These are phyloP conservation scores for Fremontodendron californicum DNA, from an alignment of 345 rosid species.

Conservation along the genomic window DNA sequence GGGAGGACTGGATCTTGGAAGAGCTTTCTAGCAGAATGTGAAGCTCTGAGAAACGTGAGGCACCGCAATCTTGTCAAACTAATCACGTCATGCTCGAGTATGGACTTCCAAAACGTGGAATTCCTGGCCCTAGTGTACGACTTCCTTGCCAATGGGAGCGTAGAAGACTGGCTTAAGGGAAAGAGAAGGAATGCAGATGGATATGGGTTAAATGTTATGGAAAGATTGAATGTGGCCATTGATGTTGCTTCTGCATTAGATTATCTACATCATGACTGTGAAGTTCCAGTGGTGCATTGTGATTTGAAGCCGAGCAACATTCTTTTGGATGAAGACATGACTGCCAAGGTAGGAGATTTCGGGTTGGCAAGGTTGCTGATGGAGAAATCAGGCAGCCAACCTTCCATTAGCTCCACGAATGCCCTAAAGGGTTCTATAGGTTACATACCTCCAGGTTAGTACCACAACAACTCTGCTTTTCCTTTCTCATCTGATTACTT, in stretches of 20 bases:
- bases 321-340: conserved; percentile 43
- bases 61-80: conserved; percentile 52
- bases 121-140: conserved; percentile 58
- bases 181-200: conserved; percentile 29
- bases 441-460: conserved; percentile 55
- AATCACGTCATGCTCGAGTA: conserved; percentile 48
- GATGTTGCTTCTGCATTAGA: conserved; percentile 45
- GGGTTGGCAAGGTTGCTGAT: conserved; percentile 42
- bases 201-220: conserved; percentile 29
- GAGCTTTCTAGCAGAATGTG: conserved; percentile 49
- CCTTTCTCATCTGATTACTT: not conserved
- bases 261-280: conserved; percentile 50
- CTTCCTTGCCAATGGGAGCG: conserved; percentile 39
- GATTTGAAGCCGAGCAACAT: conserved; percentile 43
- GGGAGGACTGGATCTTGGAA: conserved; percentile 31
- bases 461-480: not conserved
- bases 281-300: conserved; percentile 51
- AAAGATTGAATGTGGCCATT: conserved; percentile 42
- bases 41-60: conserved; percentile 43
- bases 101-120: conserved; percentile 36
- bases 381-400: conserved; percentile 15
- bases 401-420: conserved; percentile 34
- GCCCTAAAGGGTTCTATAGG: conserved; percentile 48
- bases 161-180: conserved; percentile 48
- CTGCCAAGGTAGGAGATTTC: conserved; percentile 53